phyloP scores from a whole-genome alignment of 2,329 filamentous ascomycete genomes.

The Leptographium lundbergii region DNA sequence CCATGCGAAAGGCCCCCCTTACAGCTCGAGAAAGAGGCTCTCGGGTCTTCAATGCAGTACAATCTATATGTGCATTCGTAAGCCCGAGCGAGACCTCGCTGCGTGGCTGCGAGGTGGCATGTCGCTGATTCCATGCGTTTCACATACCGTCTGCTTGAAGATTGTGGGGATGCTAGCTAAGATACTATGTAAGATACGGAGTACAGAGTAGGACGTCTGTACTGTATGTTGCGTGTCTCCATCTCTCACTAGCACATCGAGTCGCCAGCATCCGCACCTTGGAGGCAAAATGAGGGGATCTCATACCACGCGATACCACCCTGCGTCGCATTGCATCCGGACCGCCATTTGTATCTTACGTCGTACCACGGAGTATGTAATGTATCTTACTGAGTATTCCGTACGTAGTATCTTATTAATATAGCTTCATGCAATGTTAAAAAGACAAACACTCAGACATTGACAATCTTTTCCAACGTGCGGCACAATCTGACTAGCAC shows the following conservation, averaged over 20 bases:
- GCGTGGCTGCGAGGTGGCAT: background rate
- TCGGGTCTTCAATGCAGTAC: too few relatives aligned
- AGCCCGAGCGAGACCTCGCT: background rate
- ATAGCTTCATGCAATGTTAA: too few relatives aligned
- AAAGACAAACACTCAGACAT: background rate
- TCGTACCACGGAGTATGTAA: too few relatives aligned
- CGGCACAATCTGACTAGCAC: background rate
- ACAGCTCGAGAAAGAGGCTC: background rate
- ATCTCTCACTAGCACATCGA: too few relatives aligned
- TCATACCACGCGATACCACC: background rate
- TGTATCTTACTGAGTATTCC: too few relatives aligned
- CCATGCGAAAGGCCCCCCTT: background rate
- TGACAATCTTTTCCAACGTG: background rate
- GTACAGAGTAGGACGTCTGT: too few relatives aligned
- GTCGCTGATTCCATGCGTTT: background rate
- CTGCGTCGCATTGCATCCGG: conserved; percentile 18
- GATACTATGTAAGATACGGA: background rate
- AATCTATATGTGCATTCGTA: too few relatives aligned
- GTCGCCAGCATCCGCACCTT: too few relatives aligned
- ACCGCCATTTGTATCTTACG: background rate
- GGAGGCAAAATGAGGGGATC: too few relatives aligned
- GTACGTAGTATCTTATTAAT: too few relatives aligned
- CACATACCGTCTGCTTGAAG: background rate
- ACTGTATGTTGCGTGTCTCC: background rate
- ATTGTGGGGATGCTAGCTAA: background rate